phyloP scores from a whole-genome alignment of 1,284 basidiomycete species.

The Tilletia indica region DNA sequence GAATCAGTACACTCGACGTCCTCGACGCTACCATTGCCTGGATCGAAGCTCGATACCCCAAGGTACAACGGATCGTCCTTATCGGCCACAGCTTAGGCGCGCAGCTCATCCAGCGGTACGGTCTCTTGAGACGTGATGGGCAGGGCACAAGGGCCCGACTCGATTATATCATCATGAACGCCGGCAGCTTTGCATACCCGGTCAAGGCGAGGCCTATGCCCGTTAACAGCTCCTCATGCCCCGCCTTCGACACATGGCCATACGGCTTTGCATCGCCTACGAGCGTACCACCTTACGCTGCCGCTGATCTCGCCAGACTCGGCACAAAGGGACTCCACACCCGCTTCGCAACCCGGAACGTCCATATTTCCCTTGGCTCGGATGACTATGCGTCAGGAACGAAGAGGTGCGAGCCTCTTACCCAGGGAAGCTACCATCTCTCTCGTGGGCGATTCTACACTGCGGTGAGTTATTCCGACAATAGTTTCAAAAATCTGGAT shows the following conservation, averaged over 20 bases:
- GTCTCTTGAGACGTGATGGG: neutral
- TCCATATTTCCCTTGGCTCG: neutral
- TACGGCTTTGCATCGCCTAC: neutral
- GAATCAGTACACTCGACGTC: constrained; percentile 1
- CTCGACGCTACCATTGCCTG: neutral
- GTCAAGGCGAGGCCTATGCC: neutral
- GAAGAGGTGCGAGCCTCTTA: neutral
- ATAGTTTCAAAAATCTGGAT: neutral
- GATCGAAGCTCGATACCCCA: constrained; percentile 16
- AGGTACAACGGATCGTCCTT: constrained; percentile 11
- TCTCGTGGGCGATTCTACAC: constrained; percentile 8
- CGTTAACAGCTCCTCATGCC: neutral
- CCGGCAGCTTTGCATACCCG: neutral
- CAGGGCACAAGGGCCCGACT: neutral
- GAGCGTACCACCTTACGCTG: neutral
- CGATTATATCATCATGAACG: constrained; percentile 5
- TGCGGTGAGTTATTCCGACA: neutral
- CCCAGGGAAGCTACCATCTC: constrained; percentile 9
- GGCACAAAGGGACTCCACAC: neutral
- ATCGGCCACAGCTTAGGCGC: constrained; percentile 17
- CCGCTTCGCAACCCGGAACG: constrained; percentile 6
- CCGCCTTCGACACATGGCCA: neutral
- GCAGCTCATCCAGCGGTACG: constrained; percentile 12
- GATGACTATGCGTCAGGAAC: constrained; percentile 15
- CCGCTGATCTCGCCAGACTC: neutral